Conservation (phyloP, 768 basidiomycete species). For the Rhodotorula toruloides region DNA sequence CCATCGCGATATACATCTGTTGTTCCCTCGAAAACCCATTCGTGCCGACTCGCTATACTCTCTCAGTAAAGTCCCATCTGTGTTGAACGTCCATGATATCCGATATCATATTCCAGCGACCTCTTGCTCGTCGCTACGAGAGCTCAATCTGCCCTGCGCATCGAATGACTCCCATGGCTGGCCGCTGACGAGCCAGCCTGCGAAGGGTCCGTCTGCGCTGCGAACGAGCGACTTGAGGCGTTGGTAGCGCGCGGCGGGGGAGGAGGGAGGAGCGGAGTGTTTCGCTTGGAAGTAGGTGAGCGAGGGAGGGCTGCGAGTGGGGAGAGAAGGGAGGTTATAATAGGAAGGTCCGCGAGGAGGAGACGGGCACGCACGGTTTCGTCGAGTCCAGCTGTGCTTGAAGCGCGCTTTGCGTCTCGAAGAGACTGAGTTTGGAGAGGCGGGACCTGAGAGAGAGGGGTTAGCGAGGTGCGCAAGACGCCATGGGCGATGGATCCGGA, state of each 20-base stretch:
- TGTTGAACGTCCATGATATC: not conserved
- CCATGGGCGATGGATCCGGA: too few relatives aligned
- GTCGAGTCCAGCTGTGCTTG: not conserved
- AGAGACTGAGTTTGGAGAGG: conserved; percentile 24
- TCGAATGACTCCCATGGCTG: conserved; percentile 24
- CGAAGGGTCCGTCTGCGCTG: conserved; percentile 16
- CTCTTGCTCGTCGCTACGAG: not conserved
- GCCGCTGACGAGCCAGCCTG: conserved; percentile 34
- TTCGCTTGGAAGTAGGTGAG: conserved; percentile 4
- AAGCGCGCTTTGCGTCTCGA: conserved; percentile 1
- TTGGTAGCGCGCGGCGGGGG: conserved; percentile 13
- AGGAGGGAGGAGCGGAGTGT: not conserved
- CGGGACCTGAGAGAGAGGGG: conserved; percentile 3
- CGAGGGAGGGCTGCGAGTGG: not conserved
- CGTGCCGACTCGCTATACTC: too few relatives aligned
- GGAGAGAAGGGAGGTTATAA: not conserved
- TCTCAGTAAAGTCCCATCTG: too few relatives aligned
- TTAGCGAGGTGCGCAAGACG: not conserved
- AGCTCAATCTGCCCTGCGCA: not conserved
- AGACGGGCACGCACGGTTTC: not conserved
- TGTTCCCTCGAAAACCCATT: not conserved
- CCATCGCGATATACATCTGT: not conserved
- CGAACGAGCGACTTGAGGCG: conserved; percentile 20
- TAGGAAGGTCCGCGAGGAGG: not conserved
- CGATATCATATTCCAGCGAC: not conserved